Evolutionary conservation across 2,329 filamentous ascomycete genomes (phyloP), one percentile per base, ranked within the genome.

Genomic region (Hypoxylon sp.): DNA sequence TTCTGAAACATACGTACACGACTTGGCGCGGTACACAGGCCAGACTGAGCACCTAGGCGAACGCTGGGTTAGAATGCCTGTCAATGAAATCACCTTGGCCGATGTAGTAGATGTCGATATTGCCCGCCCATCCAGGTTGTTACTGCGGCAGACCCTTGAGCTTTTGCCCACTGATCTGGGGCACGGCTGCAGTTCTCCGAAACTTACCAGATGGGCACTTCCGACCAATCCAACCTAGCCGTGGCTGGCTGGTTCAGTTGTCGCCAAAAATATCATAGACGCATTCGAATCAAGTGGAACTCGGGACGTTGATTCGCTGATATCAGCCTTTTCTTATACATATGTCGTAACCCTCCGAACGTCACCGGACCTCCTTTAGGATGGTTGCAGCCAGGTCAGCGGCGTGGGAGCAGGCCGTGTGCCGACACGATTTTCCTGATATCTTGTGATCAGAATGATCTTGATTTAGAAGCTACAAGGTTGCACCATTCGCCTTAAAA

Each of bases 1-100:
- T 67, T 67, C 69, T 73, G 73, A 74, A 76, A 76, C 73, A 58
- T 62, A 76, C 73, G 47, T 62, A 68, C 69, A 70, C 62, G 39
- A 70, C 69, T 75, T 64, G 70, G 65, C 70, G 56, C 64, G 55
- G 42, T 31, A 31, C 66, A 71, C 67, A 68, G 63, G 67, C 60
- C 63, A 70, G 70, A 64, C 68, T 67, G 61, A 37, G 66, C 59
- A 52, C 64, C 65, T 55, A 55, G 54, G 26, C 35, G 39, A 31
- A 52, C 35, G 60, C 62, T 63, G 63, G 44, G 63, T 48, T 54
- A 65, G 65, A 70, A 68, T 60, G 50, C 39, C 35, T 54, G 39
- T 59, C 62, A 47, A 44, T 63, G 52, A 65, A 63, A 37, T 69
- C 64, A 51, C 54, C 67, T 35, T 65, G 63, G 67, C 31, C 63